Evolutionary conservation across 2,329 filamentous ascomycete species (phyloP), one percentile per base, ranked within the genome.

Genomic region (Diaporthe citri): DNA sequence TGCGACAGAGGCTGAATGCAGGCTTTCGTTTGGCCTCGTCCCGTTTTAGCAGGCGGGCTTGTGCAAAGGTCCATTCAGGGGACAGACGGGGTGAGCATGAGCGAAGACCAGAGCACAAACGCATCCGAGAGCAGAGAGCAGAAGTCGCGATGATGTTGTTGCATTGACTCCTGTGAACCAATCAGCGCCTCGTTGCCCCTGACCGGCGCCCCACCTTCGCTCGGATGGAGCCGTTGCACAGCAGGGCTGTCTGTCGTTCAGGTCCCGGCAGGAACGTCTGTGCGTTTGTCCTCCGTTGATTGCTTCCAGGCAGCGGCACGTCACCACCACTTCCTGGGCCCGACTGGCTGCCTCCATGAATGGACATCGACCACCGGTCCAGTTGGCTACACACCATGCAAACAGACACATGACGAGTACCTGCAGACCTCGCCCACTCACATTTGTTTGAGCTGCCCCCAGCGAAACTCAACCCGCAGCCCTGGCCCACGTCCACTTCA

Each of bases 121-220:
- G 52, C 51, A 59, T 12, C 48, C 36, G 34, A 25, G 34, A 36
- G 43, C 48, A n/a, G 34, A 25, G 34, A 36, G 43, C 48, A n/a
- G 73, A 72, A 57, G 67, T 74, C 66, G 46, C 39, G 59, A 74
- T 64, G 70, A 66, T 55, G 73, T 74, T 74, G 59, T 56, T 59
- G 48, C 70, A 46, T 28, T 22, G 41, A 69, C 12, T 6, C 20
- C n/a, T 9, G 15, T 48, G 4, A 34, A 10, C 73, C 73, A 74
- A 56, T 74, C 66, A 56, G 31, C 36, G 25, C 28, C 7, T 36
- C 36, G 28, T 22, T 31, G 39, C 73, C 73, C 73, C 73, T 74
- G 72, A 36, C 64, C 9, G 39, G 52, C 25, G 64, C 57, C 56
- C 56, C 64, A 57, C 43, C 28, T 64, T 64, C 46, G 52, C 46